phyloP scores from a whole-genome alignment of 805 yeast species.

The Crinitomyces ghanaensis region DNA sequence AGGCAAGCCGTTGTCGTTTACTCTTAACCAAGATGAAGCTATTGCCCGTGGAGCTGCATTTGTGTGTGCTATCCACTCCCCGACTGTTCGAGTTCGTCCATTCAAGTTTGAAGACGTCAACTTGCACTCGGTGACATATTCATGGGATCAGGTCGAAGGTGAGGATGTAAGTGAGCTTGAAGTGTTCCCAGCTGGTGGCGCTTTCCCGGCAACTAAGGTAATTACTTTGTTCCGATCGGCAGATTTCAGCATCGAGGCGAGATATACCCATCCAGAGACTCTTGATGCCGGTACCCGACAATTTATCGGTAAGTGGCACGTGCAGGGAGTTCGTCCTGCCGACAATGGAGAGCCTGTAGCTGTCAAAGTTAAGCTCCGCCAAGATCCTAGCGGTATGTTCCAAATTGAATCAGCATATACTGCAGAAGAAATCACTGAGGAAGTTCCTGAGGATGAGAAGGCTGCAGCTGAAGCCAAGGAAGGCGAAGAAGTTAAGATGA shows the following conservation, averaged over 20 bases:
- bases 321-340: slow-evolving; percentile 72
- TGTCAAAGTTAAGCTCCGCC: slow-evolving; percentile 88
- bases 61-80: slow-evolving; percentile 97
- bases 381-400: slow-evolving; percentile 94
- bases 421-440: slow-evolving; percentile 84
- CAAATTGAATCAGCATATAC: slow-evolving; percentile 90
- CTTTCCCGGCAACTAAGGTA: slow-evolving; percentile 90
- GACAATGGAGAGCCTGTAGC: slow-evolving; percentile 66
- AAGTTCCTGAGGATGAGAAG: slow-evolving; percentile 38
- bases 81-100: slow-evolving; percentile 96
- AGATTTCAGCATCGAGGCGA: slow-evolving; percentile 79
- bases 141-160: slow-evolving; percentile 89
- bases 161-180: slow-evolving; percentile 83
- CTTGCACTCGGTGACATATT: slow-evolving; percentile 84
- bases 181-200: slow-evolving; percentile 91
- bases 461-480: slow-evolving; percentile 40
- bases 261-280: slow-evolving; percentile 62
- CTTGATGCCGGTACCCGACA: slow-evolving; percentile 61
- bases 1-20: slow-evolving; percentile 78
- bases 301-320: slow-evolving; percentile 70
- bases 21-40: slow-evolving; percentile 98
- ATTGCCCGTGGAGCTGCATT: slow-evolving; percentile 98
- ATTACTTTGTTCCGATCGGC: slow-evolving; percentile 86
- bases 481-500: slow-evolving; percentile 59
- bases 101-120: slow-evolving; percentile 95